These are phyloP conservation scores for Lentinula novae-zelandiae DNA, from an alignment of 1,284 basidiomycete genomes.

Conservation along the genomic window DNA sequence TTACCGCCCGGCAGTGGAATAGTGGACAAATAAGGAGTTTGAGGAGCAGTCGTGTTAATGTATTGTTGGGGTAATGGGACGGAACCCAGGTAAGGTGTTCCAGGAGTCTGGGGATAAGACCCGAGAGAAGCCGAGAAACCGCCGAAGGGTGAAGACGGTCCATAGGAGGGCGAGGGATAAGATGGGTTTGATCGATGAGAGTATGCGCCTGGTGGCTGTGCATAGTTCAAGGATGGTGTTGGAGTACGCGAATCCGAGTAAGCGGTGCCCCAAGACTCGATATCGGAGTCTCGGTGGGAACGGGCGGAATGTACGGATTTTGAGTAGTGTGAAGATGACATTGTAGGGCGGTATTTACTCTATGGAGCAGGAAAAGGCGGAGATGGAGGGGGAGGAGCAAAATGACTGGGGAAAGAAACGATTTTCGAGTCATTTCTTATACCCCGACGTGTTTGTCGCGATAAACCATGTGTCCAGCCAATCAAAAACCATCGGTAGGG, in stretches of 20 bases:
- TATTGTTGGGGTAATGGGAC: not conserved
- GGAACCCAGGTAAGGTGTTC: not conserved
- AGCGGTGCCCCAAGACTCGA: constrained; percentile 6
- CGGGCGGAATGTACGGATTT: constrained; percentile 6
- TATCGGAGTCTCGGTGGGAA: not conserved
- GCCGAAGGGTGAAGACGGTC: constrained; percentile 1
- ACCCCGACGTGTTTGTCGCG: not conserved
- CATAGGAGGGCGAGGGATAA: constrained; percentile 5
- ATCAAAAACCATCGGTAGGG: constrained; percentile 1
- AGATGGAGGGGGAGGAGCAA: not conserved
- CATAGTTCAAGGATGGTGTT: not conserved
- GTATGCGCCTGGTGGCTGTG: not conserved
- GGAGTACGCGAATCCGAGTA: not conserved
- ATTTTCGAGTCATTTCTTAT: constrained; percentile 10
- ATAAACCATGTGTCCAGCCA: constrained; percentile 3
- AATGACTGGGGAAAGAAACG: not conserved
- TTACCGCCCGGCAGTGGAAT: constrained; percentile 3
- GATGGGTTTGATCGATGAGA: constrained; percentile 8
- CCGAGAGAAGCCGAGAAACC: not conserved
- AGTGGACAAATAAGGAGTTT: not conserved
- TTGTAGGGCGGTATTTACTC: not conserved
- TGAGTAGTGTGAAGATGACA: not conserved
- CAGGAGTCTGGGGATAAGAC: not conserved
- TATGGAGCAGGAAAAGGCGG: not conserved
- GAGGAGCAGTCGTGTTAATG: not conserved